These are phyloP conservation scores for Meira miltonrushii DNA, from an alignment of 1,284 basidiomycete genomes.

Conservation along the genomic window DNA sequence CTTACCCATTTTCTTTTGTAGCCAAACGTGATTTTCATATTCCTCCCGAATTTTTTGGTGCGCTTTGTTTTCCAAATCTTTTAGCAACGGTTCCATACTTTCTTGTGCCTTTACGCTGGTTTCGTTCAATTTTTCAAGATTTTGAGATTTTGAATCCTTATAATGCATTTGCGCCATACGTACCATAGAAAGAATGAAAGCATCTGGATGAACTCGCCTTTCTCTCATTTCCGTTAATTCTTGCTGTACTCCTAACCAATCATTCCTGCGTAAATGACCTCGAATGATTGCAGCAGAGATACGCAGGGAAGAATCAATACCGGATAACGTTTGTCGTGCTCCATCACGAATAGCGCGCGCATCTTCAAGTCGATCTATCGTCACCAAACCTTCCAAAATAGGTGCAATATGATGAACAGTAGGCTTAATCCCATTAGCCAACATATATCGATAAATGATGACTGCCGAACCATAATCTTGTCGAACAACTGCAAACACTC, in stretches of 20 bases:
- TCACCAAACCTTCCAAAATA: conserved; percentile 25
- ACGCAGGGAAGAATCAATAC: conserved; percentile 20
- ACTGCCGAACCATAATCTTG: conserved; percentile 25
- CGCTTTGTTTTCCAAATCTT: no score
- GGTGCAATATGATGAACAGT: conserved; percentile 31
- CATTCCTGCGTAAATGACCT: conserved; percentile 17
- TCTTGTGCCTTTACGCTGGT: no score
- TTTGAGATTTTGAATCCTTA: no score
- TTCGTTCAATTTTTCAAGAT: no score
- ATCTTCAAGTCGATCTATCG: conserved; percentile 19
- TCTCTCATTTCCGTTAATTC: not conserved
- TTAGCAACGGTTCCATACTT: no score
- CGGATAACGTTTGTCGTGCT: conserved; percentile 14
- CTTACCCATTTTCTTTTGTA: not conserved
- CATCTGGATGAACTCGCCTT: not conserved
- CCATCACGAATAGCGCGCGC: conserved; percentile 24
- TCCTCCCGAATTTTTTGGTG: not conserved
- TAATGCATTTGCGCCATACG: no score
- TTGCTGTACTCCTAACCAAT: conserved; percentile 10
- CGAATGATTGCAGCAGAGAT: conserved; percentile 29
- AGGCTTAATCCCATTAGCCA: conserved; percentile 21
- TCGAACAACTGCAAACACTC: conserved; percentile 29
- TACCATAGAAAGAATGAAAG: not conserved
- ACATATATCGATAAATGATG: conserved; percentile 25
- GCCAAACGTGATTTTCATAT: not conserved